Conservation (phyloP, 257 asterid species). For the Solanum pinnatisectum region DNA sequence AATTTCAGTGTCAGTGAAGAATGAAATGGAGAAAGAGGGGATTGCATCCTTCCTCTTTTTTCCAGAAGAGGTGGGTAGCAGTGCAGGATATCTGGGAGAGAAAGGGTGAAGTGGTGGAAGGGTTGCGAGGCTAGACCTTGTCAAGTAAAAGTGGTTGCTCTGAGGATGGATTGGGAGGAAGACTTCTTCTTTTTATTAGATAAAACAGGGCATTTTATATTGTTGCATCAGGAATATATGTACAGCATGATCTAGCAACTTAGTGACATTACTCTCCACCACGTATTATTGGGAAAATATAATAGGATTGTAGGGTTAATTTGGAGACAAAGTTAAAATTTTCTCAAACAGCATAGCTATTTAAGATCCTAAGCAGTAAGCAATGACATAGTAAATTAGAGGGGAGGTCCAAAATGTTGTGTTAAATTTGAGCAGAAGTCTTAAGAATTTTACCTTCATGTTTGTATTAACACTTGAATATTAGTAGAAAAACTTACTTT, state of each 20-base stretch:
- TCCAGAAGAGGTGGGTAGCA: neutral
- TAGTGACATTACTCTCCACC: neutral
- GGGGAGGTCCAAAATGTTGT: neutral
- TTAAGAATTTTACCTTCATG: neutral
- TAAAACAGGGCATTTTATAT: neutral
- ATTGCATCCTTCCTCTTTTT: neutral
- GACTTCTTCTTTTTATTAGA: neutral
- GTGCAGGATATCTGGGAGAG: neutral
- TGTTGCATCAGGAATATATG: neutral
- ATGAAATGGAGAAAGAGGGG: neutral
- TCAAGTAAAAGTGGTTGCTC: neutral
- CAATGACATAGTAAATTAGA: neutral
- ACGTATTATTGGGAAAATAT: neutral
- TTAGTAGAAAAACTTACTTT: conserved; percentile 33
- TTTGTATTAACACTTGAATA: neutral
- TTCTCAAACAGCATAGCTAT: neutral
- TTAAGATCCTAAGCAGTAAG: neutral
- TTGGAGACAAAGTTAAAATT: neutral
- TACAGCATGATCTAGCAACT: neutral
- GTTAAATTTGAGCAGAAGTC: neutral
- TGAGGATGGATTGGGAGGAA: neutral
- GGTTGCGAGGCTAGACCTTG: neutral
- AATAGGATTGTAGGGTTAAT: neutral
- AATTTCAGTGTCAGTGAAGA: neutral
- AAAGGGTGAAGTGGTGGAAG: neutral